A percentile compares a stretch with the other conserved stretches of the same genome.
These are phyloP conservation scores for Penicillium diatomitis DNA, from an alignment of 495 filamentous ascomycete genomes.

Conservation along the genomic window DNA sequence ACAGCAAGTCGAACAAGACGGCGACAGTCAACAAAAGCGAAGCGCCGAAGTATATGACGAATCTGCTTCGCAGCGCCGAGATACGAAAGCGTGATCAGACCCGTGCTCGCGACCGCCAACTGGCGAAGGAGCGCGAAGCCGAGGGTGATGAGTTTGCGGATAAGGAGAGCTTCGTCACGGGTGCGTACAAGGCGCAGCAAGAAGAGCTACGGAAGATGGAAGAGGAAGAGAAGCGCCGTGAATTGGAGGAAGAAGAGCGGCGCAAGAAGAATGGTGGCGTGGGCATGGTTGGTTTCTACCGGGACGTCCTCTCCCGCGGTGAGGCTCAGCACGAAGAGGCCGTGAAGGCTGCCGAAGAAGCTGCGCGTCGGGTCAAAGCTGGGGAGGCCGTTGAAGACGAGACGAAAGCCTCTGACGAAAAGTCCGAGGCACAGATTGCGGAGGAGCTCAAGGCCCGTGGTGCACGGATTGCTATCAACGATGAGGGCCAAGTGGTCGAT, in stretches of 20 bases:
- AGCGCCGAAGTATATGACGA: slow-evolving; percentile 73
- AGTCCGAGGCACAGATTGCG: slow-evolving; percentile 63
- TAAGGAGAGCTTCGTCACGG: slow-evolving; percentile 94
- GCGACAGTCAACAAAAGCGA: slow-evolving; percentile 16
- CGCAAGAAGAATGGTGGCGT: slow-evolving; percentile 49
- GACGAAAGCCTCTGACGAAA: slow-evolving; percentile 38
- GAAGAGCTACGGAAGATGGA: slow-evolving; percentile 70
- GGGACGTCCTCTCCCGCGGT: slow-evolving; percentile 65
- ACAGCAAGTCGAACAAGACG: slow-evolving; percentile 29
- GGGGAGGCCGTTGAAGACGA: slow-evolving; percentile 21
- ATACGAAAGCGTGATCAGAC: slow-evolving; percentile 80
- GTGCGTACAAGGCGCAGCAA: slow-evolving; percentile 91
- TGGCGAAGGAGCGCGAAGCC: slow-evolving; percentile 79
- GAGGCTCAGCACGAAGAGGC: slow-evolving; percentile 65
- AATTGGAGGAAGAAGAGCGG: slow-evolving; percentile 58
- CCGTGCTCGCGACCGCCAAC: slow-evolving; percentile 77
- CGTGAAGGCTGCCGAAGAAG: slow-evolving; percentile 61
- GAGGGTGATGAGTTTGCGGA: slow-evolving; percentile 92
- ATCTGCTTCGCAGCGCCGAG: slow-evolving; percentile 70
- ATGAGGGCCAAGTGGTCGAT: slow-evolving; percentile 90
- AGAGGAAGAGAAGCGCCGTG: slow-evolving; percentile 65
- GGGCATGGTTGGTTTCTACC: slow-evolving; percentile 85
- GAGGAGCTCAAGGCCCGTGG: slow-evolving; percentile 64
- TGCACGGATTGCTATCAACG: slow-evolving; percentile 67
- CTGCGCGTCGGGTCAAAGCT: slow-evolving; percentile 43